Evolutionary conservation across 192 early-diverging fungal genomes (phyloP), one percentile per base, ranked within the genome.

Genomic region (Rhizophagus clarus): DNA sequence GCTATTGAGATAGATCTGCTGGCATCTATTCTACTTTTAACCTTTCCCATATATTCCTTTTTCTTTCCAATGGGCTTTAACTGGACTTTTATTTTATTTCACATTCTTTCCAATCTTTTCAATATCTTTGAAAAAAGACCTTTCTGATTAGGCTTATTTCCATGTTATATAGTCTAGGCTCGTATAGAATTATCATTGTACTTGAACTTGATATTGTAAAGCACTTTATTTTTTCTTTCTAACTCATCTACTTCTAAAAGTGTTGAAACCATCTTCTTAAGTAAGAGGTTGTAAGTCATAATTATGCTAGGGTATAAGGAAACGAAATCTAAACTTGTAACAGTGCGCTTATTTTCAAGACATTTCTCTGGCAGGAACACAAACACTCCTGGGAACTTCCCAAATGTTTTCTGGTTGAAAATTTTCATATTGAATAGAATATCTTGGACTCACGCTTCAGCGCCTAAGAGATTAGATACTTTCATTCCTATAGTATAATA

Each of bases 261-360:
- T n/a, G 72, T 26, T 74, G 56, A 61, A 28, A 74, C 56, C 11
- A 74, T 74, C 32, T 75, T 75, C 20, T 75, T 26, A 2, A 56
- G 73, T 22, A 56, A 75, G 17, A 75, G 51, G 60, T 75, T 75
- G 11, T 75, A 75, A 14, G 73, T 61, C 73, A 75, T 75, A 22
- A 75, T n/a, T n/a, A n/a, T n/a, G n/a, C n/a, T n/a, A n/a, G n/a
- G n/a, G n/a, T n/a, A n/a, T n/a, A n/a, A n/a, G n/a, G n/a, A n/a
- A n/a, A n/a, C n/a, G n/a, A n/a, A n/a, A n/a, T n/a, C n/a, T n/a
- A n/a, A n/a, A n/a, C n/a, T n/a, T n/a, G n/a, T n/a, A n/a, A n/a
- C n/a, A n/a, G n/a, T n/a, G n/a, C n/a, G n/a, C n/a, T n/a, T 75
- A 61, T 60, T 75, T 75, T 75, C 60, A 17, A 75, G 49, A 10